Percentiles rank a stretch among this genome's conserved stretches.
Conservation (phyloP, 768 basidiomycete species). For the Termitomyces sp. region DNA sequence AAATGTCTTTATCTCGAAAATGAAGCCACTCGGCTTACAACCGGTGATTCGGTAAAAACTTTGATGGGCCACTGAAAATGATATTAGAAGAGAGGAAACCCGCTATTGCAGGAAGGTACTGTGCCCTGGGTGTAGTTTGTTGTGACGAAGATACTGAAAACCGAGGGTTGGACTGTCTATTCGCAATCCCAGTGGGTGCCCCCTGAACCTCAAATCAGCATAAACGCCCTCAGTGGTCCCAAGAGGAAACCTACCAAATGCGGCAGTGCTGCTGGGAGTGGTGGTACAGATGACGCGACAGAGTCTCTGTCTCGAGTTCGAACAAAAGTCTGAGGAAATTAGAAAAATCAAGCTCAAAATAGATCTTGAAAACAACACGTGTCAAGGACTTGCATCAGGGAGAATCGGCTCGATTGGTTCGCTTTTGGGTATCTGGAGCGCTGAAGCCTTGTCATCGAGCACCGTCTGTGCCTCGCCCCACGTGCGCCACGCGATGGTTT, state of each 20-base stretch:
- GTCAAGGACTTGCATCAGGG: slow-evolving; percentile 12
- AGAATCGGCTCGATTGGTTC: slow-evolving; percentile 12
- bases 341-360: neutral
- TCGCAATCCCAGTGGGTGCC: neutral
- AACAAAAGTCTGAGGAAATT: neutral
- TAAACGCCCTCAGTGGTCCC: neutral
- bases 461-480: slow-evolving; percentile 7
- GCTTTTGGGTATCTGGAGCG: slow-evolving; percentile 10
- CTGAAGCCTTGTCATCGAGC: slow-evolving; percentile 9
- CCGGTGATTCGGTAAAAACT: slow-evolving; percentile 1
- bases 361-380: neutral
- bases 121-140: slow-evolving; percentile 3
- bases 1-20: too few species aligned
- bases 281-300: slow-evolving; percentile 2
- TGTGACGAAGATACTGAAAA: slow-evolving; percentile 11
- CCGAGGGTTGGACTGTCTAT: neutral
- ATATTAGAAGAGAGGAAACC: neutral
- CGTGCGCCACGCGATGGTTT: neutral
- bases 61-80: slow-evolving; percentile 3
- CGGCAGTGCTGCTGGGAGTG: neutral
- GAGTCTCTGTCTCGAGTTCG: neutral
- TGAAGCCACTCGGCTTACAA: neutral
- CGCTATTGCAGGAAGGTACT: neutral
- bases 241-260: neutral
- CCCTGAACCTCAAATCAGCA: neutral